Conservation (phyloP, 805 yeast genomes). For the Starmera quercuum region DNA sequence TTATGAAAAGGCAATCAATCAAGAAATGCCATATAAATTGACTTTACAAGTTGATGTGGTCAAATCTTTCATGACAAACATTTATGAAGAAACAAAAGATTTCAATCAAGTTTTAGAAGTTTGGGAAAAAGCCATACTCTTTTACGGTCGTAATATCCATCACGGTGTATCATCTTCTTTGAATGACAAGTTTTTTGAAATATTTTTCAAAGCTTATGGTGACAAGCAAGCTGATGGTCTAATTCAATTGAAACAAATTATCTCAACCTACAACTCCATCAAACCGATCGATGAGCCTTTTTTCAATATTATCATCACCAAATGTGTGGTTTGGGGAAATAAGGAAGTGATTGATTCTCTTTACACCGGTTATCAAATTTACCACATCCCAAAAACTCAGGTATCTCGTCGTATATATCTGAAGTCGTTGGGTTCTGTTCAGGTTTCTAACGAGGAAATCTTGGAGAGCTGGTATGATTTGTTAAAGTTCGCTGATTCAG, state of each 20-base stretch:
- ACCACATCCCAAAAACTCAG: constrained; percentile 51
- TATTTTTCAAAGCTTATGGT: constrained; percentile 53
- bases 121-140: constrained; percentile 55
- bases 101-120: constrained; percentile 50
- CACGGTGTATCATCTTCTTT: constrained; percentile 68
- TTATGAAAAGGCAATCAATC: constrained; percentile 62
- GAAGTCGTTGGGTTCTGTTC: constrained; percentile 64
- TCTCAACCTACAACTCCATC: constrained; percentile 46
- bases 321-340: constrained; percentile 61
- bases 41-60: constrained; percentile 69
- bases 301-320: constrained; percentile 66
- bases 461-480: constrained; percentile 48
- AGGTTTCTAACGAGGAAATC: constrained; percentile 46
- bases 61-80: constrained; percentile 53
- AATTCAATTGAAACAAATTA: constrained; percentile 45
- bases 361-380: constrained; percentile 49
- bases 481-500: constrained; percentile 39
- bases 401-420: constrained; percentile 67
- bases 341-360: constrained; percentile 57
- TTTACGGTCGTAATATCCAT: constrained; percentile 50
- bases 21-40: constrained; percentile 66
- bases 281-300: constrained; percentile 72
- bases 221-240: constrained; percentile 47
- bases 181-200: constrained; percentile 59
- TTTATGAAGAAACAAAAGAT: constrained; percentile 48